Evolutionary conservation across 768 basidiomycete genomes (phyloP), one percentile per base, ranked within the genome.

Genomic region (Wakefieldia striispora): DNA sequence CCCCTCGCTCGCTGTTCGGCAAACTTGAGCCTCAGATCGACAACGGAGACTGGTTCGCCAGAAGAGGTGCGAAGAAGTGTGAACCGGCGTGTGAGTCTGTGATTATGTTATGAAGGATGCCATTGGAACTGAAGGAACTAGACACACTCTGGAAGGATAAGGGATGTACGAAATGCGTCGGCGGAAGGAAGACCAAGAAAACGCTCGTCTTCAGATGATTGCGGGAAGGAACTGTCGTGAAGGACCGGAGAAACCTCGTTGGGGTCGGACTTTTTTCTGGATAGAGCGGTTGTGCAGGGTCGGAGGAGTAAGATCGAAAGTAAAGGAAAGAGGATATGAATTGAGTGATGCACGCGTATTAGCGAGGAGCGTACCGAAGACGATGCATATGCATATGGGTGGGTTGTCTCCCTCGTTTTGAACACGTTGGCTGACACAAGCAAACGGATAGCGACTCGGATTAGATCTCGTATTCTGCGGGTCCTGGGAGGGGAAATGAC

Each of bases 121-220:
- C 1, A 46, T 45, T 51, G 16, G 37, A 38, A 40, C 12, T 20
- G 26, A 53, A 51, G 4, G 42, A 51, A 43, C 58, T 19, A 48
- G 36, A 75, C 87, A 73, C 70, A 93, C 91, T 86, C 88, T 66
- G 88, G 88, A 42, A 93, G 71, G 60, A 93, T 91, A 63, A 86
- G 78, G 51, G 89, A 91, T 26, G 91, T 90, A 61, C 91, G 86
- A 73, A 93, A 93, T 69, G 90, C 82, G 72, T 79, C 81, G 38
- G 76, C 71, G 9, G 85, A 78, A 45, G 87, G 84, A 16, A 92
- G 75, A 55, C 78, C 75, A 42, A 79, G 81, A 3, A 82, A 71
- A 41, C 64, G 55, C 39, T 72, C 73, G 51, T 69, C 70, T 37
- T 73, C 65, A 55, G 66, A 57, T 44, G 67, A 58, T 13, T 64